Percentiles rank a stretch among this genome's conserved stretches.
phyloP scores from a whole-genome alignment of 2,329 filamentous ascomycete species.

The Cladosporium austrohemisphaericum region DNA sequence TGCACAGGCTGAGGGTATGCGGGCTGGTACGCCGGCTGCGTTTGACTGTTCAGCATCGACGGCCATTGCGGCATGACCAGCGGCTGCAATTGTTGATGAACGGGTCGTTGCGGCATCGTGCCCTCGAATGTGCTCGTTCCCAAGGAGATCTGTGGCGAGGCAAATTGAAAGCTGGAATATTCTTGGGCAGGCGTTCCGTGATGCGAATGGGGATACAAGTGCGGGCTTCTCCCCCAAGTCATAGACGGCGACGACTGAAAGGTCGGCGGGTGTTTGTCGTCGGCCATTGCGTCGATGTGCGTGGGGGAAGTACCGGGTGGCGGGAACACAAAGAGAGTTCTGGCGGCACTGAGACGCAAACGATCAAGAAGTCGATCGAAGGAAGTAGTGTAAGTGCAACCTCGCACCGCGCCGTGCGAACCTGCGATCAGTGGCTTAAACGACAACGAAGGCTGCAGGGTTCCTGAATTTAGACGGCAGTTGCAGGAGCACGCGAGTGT shows the following conservation, averaged over 20 bases:
- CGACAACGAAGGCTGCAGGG: slow-evolving; percentile 12
- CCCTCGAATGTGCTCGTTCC: slow-evolving; percentile 51
- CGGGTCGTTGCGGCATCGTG: slow-evolving; percentile 51
- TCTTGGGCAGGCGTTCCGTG: slow-evolving; percentile 68
- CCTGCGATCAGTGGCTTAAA: slow-evolving; percentile 10
- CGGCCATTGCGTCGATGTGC: slow-evolving; percentile 26
- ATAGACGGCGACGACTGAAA: slow-evolving; percentile 29
- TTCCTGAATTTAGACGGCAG: slow-evolving; percentile 10
- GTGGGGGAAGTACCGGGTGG: slow-evolving; percentile 10
- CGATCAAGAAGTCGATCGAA: slow-evolving; percentile 11
- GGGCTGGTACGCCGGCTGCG: slow-evolving; percentile 54
- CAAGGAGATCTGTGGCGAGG: slow-evolving; percentile 58
- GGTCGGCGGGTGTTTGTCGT: slow-evolving; percentile 27
- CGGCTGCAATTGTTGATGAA: slow-evolving; percentile 59
- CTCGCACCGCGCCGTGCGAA: slow-evolving; percentile 5
- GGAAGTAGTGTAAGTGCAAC: slow-evolving; percentile 11
- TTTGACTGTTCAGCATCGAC: slow-evolving; percentile 73
- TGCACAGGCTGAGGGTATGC: slow-evolving; percentile 56
- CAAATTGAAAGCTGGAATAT: slow-evolving; percentile 62
- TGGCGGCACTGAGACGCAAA: slow-evolving; percentile 1
- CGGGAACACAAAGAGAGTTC: slow-evolving; percentile 1
- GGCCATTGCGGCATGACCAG: slow-evolving; percentile 78
- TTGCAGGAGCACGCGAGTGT: slow-evolving; percentile 10
- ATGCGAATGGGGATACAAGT: slow-evolving; percentile 52
- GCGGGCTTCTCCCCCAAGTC: slow-evolving; percentile 26